A percentile compares a stretch with the other conserved stretches of the same genome.
These are phyloP conservation scores for Papilionanthe hybrid DNA, from an alignment of 116 monocot genomes.

Conservation along the genomic window DNA sequence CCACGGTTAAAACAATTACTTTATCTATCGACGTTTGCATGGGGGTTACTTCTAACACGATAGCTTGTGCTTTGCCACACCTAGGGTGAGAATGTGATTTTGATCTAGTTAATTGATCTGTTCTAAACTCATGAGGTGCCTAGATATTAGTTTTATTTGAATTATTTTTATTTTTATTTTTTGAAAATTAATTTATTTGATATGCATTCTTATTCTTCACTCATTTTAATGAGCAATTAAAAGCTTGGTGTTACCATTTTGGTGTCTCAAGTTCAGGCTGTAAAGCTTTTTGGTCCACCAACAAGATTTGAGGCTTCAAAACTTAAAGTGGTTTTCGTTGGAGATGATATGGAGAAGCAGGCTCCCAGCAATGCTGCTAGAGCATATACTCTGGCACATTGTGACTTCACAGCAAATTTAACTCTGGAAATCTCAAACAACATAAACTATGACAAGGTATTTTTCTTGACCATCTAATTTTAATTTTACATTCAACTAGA, in stretches of 20 bases:
- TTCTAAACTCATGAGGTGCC: not conserved
- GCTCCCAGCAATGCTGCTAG: conserved; percentile 38
- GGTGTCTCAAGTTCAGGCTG: conserved; percentile 47
- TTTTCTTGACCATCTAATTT: not conserved
- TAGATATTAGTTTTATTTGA: not conserved
- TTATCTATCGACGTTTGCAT: not conserved
- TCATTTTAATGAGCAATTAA: conserved; percentile 12
- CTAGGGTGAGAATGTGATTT: not conserved
- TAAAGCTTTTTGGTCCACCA: conserved; percentile 64
- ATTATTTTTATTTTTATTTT: not conserved
- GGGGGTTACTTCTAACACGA: too few relatives aligned
- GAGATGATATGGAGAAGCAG: conserved; percentile 45
- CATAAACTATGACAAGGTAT: conserved; percentile 63
- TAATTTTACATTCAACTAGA: not conserved
- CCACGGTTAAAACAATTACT: not conserved
- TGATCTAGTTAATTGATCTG: not conserved
- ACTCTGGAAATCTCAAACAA: conserved; percentile 60
- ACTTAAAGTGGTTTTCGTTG: conserved; percentile 68
- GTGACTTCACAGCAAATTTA: conserved; percentile 87
- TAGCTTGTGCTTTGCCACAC: not conserved
- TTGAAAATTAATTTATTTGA: not conserved
- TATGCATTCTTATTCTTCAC: conserved; percentile 16
- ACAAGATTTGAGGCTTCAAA: conserved; percentile 88
- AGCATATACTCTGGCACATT: conserved; percentile 82
- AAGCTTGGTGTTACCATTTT: conserved; percentile 8